Percentiles rank a stretch among this genome's conserved stretches.
Conservation (phyloP, 1,139 yeast species). For the Hyphopichia pseudoburtonii region DNA sequence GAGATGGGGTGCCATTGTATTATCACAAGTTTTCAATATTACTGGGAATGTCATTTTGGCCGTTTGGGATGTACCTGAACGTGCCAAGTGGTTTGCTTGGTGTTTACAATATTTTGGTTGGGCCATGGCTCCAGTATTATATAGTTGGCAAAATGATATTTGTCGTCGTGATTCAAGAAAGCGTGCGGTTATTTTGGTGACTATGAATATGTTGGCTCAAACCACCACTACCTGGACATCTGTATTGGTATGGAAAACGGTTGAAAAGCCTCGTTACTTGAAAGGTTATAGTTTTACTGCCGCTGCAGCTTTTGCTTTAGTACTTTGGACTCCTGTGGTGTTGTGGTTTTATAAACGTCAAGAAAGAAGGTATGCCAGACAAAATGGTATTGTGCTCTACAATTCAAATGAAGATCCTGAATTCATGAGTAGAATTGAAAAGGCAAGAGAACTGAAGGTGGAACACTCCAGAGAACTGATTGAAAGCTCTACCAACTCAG, state of each 20-base stretch:
- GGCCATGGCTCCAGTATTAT: conserved; percentile 52
- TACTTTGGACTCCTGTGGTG: conserved; percentile 54
- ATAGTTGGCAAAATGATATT: conserved; percentile 48
- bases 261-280: conserved; percentile 38
- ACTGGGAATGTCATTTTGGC: conserved; percentile 44
- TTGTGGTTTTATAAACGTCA: conserved; percentile 58
- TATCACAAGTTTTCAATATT: conserved; percentile 50
- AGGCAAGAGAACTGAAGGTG: not conserved
- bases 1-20: conserved; percentile 56
- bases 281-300: conserved; percentile 52
- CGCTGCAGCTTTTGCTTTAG: conserved; percentile 48
- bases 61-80: conserved; percentile 45
- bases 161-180: conserved; percentile 44
- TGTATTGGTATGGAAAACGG: conserved; percentile 50
- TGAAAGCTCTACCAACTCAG: not conserved
- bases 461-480: not conserved
- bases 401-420: conserved; percentile 26
- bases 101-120: conserved; percentile 48
- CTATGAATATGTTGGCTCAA: conserved; percentile 46
- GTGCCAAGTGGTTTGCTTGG: conserved; percentile 51
- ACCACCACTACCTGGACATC: conserved; percentile 46
- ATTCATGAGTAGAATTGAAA: not conserved
- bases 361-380: conserved; percentile 50
- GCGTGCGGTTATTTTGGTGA: conserved; percentile 44
- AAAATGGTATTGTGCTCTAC: conserved; percentile 52